phyloP scores from a whole-genome alignment of 768 basidiomycete species.

The Boletus vinaceobasis region DNA sequence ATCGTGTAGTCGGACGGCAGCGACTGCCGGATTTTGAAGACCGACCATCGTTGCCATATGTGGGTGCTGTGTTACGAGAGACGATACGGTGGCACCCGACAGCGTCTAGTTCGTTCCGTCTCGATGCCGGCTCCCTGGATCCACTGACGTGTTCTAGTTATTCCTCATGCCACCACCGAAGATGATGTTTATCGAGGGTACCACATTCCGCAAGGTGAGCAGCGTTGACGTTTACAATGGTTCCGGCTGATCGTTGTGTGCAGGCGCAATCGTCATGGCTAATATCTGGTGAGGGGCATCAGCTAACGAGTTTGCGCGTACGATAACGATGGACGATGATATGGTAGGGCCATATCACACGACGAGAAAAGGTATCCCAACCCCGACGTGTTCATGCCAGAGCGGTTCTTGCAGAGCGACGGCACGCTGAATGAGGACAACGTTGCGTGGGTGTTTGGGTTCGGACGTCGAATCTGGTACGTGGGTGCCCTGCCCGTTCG shows the following conservation, averaged over 20 bases:
- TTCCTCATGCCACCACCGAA: slow-evolving; percentile 38
- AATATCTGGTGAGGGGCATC: slow-evolving; percentile 10
- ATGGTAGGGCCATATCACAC: slow-evolving; percentile 38
- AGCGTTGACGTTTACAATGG: too few species aligned
- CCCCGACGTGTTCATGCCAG: slow-evolving; percentile 35
- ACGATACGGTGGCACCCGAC: slow-evolving; percentile 29
- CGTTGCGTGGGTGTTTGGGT: slow-evolving; percentile 15
- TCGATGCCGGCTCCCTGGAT: neutral
- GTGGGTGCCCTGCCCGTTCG: neutral
- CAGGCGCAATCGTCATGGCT: slow-evolving; percentile 9
- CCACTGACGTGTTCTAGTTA: slow-evolving; percentile 23
- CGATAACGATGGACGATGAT: neutral
- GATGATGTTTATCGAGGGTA: slow-evolving; percentile 38
- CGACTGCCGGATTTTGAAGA: slow-evolving; percentile 34
- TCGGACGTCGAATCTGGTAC: slow-evolving; percentile 23
- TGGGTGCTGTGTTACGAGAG: slow-evolving; percentile 34
- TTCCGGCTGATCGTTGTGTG: neutral
- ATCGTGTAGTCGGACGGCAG: slow-evolving; percentile 25
- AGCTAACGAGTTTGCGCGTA: neutral
- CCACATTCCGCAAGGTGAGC: slow-evolving; percentile 28
- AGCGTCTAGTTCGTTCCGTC: slow-evolving; percentile 14
- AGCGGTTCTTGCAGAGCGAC: slow-evolving; percentile 31
- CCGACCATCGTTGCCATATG: slow-evolving; percentile 27
- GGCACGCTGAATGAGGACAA: slow-evolving; percentile 17
- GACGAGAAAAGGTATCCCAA: slow-evolving; percentile 36